phyloP scores from a whole-genome alignment of 495 filamentous ascomycete genomes.

The Penicillium paxilli region DNA sequence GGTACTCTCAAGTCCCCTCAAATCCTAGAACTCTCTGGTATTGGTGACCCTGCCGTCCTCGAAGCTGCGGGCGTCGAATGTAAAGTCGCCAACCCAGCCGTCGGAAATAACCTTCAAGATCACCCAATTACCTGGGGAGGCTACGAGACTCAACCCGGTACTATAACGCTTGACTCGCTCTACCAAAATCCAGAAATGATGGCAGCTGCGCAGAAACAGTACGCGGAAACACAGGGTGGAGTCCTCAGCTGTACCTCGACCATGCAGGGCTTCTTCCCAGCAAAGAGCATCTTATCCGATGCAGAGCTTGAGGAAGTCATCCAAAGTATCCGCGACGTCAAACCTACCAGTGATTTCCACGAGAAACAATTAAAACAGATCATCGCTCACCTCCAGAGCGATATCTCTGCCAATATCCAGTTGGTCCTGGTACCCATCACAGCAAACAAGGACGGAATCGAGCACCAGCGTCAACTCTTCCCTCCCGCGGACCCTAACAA shows the following conservation, averaged over 20 bases:
- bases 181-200: neutral
- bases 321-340: conserved; percentile 19
- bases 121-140: conserved; percentile 26
- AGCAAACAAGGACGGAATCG: conserved; percentile 12
- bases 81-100: conserved; percentile 34
- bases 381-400: conserved; percentile 22
- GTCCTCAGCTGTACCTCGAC: conserved; percentile 12
- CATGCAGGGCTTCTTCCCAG: conserved; percentile 29
- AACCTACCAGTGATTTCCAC: conserved; percentile 23
- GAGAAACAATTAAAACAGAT: conserved; percentile 24
- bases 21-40: conserved; percentile 58
- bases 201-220: conserved; percentile 17
- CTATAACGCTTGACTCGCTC: neutral
- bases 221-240: conserved; percentile 11
- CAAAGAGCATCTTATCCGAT: conserved; percentile 18
- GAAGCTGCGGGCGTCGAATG: conserved; percentile 32
- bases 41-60: conserved; percentile 40
- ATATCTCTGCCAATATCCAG: conserved; percentile 27
- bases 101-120: conserved; percentile 51
- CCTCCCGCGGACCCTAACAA: conserved; percentile 4
- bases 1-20: conserved; percentile 54
- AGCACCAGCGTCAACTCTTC: conserved; percentile 20
- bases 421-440: conserved; percentile 19
- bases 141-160: neutral
- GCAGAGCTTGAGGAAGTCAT: conserved; percentile 19